A percentile compares a stretch with the other conserved stretches of the same genome.
phyloP scores from a whole-genome alignment of 106 monocot species.

The Narthecium ossifragum region DNA sequence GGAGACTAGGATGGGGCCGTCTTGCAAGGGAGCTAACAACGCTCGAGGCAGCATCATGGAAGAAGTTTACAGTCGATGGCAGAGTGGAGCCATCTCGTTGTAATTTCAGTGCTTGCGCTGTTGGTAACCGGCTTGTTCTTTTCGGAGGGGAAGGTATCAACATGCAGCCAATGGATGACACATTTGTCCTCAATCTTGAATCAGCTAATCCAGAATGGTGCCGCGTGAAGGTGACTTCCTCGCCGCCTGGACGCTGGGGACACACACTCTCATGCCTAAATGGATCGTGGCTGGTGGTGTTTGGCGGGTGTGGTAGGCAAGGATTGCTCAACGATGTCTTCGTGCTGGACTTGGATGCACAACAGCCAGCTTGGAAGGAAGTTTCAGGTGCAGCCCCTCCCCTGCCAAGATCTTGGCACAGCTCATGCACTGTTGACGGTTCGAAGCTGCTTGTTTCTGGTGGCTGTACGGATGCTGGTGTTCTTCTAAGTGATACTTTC shows the following conservation, averaged over 20 bases:
- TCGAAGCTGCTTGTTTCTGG: constrained; percentile 88
- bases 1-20: constrained; percentile 72
- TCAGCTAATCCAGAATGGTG: constrained; percentile 69
- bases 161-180: constrained; percentile 98
- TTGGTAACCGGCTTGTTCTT: constrained; percentile 79
- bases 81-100: constrained; percentile 84
- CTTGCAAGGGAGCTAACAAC: constrained; percentile 85
- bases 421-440: constrained; percentile 74
- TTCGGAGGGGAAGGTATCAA: constrained; percentile 92
- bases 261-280: constrained; percentile 83
- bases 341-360: constrained; percentile 72
- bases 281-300: constrained; percentile 76
- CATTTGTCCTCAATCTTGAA: constrained; percentile 87
- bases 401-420: constrained; percentile 86
- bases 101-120: constrained; percentile 91
- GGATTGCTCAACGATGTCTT: constrained; percentile 89
- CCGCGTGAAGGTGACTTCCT: constrained; percentile 55
- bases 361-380: constrained; percentile 83
- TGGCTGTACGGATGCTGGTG: constrained; percentile 73
- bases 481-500: constrained; percentile 78
- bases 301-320: constrained; percentile 77
- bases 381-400: constrained; percentile 52
- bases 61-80: constrained; percentile 81
- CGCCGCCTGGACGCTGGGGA: constrained; percentile 93
- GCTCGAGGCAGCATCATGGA: constrained; percentile 83